A percentile compares a stretch with the other conserved stretches of the same genome.
Conservation (phyloP, 768 basidiomycete species). For the Boletus edulis region DNA sequence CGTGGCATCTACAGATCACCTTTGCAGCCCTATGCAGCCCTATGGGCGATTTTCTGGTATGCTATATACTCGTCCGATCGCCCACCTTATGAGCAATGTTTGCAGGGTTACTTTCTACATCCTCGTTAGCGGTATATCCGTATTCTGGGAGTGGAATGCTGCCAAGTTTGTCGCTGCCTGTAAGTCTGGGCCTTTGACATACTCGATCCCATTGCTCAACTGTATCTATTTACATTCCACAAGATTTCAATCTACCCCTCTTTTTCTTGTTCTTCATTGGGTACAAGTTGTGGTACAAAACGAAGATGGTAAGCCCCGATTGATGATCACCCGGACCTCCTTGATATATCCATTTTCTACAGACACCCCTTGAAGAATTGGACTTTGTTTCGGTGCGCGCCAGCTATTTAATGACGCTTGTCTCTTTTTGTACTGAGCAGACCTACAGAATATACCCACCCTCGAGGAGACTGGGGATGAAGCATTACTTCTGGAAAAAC, state of each 20-base stretch:
- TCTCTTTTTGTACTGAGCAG: neutral
- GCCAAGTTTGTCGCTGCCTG: slow-evolving; percentile 45
- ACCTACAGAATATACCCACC: slow-evolving; percentile 57
- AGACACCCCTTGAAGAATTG: slow-evolving; percentile 44
- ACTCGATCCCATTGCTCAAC: neutral
- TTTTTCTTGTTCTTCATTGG: slow-evolving; percentile 45
- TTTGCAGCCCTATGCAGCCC: slow-evolving; percentile 66
- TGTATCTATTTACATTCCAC: neutral
- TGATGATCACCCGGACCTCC: neutral
- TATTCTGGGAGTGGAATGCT: slow-evolving; percentile 64
- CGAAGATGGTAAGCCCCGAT: slow-evolving; percentile 16
- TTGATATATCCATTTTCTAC: neutral
- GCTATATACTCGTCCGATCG: slow-evolving; percentile 24
- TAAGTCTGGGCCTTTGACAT: slow-evolving; percentile 22
- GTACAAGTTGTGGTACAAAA: slow-evolving; percentile 38
- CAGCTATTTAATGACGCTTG: neutral
- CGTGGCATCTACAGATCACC: slow-evolving; percentile 58
- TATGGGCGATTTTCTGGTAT: slow-evolving; percentile 71
- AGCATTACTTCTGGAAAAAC: slow-evolving; percentile 10
- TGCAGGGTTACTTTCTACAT: slow-evolving; percentile 46
- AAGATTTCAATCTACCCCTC: slow-evolving; percentile 41
- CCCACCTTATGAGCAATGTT: neutral
- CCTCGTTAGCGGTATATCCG: slow-evolving; percentile 51
- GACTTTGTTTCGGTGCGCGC: slow-evolving; percentile 63
- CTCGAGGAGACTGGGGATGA: slow-evolving; percentile 62